Percentiles rank a stretch among this genome's conserved stretches.
Evolutionary conservation across 352 stramenopile species (phyloP).

Genomic region (Phytophthora vignae): DNA sequence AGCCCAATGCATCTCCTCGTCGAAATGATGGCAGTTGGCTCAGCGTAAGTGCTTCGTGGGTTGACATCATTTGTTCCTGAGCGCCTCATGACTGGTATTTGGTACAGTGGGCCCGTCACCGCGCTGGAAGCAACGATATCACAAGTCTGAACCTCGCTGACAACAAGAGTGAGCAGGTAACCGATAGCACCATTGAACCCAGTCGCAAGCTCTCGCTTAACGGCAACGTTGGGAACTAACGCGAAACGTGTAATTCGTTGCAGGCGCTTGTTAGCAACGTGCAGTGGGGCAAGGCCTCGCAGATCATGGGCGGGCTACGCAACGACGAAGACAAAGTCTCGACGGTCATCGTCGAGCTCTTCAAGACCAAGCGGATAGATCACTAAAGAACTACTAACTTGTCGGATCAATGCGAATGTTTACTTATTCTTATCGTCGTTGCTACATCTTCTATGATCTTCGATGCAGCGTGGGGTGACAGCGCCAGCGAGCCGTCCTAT

Average conservation of each 20-base stretch:
- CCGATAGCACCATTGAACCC: conserved; percentile 7
- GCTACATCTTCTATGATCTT: conserved; percentile 21
- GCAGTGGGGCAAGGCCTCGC: conserved; percentile 61
- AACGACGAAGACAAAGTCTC: conserved; percentile 63
- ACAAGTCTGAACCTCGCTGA: conserved; percentile 31
- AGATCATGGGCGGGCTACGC: conserved; percentile 66
- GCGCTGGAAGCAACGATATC: conserved; percentile 44
- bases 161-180: conserved; percentile 37
- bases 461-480: conserved; percentile 12
- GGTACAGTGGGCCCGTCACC: conserved; percentile 60
- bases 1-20: conserved; percentile 22
- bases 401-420: conserved; percentile 3
- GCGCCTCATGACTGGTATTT: conserved; percentile 10
- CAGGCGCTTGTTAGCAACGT: conserved; percentile 52
- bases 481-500: background rate
- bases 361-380: conserved; percentile 35
- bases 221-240: conserved; percentile 8
- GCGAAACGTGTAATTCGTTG: conserved; percentile 4
- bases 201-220: conserved; percentile 11
- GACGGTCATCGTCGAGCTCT: conserved; percentile 64
- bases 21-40: conserved; percentile 41
- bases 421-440: background rate
- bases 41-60: conserved; percentile 33
- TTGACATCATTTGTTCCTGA: conserved; percentile 6
- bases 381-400: conserved; percentile 1